Evolutionary conservation across 768 basidiomycete species (phyloP), one percentile per base, ranked within the genome.

Genomic region (Rhodotorula paludigena): DNA sequence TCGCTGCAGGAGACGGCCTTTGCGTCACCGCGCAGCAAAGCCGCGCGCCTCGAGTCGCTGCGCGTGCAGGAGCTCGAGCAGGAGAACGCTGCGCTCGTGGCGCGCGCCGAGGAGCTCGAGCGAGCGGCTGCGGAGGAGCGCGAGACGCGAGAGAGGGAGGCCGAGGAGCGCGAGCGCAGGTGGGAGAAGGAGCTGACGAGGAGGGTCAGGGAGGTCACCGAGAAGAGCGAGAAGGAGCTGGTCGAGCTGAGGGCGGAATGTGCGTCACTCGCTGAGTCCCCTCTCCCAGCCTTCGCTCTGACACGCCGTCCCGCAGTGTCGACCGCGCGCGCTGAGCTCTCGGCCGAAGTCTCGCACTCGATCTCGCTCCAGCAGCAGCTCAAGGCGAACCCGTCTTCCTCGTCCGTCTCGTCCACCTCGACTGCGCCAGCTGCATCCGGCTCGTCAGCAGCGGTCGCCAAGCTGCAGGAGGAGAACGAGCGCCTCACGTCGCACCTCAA

Each of bases 281-380:
- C 7, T 10, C 14, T 36, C 18, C 9, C n/a, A 28, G 18, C 48
- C n/a, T 42, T 28, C 28, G 5, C 12, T 35, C 9, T 28, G 2
- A 4, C 49, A 2, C 5, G 30, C 49, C 16, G 15, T 32, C 21
- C 3, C 21, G 30, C 53, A 72, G 71, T 72, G 41, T 45, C 39
- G 2, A 65, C 57, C 7, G 51, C 33, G 4, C 59, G 44, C 5
- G 51, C 64, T 32, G 71, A 72, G 18, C 52, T 63, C 53, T 25
- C 51, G 1, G 53, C 60, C 48, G 71, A 72, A 52, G 57, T 65
- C 45, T 33, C 45, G 12, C 71, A 68, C 41, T 72, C 71, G 36
- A 72, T 68, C 54, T 48, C 44, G 8, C 63, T 72, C 25, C 66
- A 72, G 28, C 56, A 60, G 8, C 62, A 72, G 54, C 63, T 68